phyloP scores from a whole-genome alignment of 2,329 filamentous ascomycete species.

The Sarocladium oryzae region DNA sequence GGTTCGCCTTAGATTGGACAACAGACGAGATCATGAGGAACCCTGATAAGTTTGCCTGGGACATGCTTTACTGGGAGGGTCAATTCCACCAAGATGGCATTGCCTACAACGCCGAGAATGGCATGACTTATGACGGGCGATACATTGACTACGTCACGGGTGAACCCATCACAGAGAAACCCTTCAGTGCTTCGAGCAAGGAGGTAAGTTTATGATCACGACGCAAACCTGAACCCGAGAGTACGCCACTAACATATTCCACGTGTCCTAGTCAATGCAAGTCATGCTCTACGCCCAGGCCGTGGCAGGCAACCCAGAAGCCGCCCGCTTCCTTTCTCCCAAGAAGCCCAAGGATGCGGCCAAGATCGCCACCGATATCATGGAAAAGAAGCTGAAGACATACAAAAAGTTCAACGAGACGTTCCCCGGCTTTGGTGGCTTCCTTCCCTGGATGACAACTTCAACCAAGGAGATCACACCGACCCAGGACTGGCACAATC shows the following conservation, averaged over 20 bases:
- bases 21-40: constrained; percentile 22
- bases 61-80: constrained; percentile 37
- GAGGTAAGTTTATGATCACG: constrained; percentile 21
- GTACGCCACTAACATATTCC: too few relatives aligned
- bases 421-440: constrained; percentile 34
- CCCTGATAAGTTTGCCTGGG: constrained; percentile 25
- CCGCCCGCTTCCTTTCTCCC: constrained; percentile 32
- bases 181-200: constrained; percentile 33
- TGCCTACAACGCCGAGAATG: constrained; percentile 33
- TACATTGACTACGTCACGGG: constrained; percentile 32
- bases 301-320: constrained; percentile 28
- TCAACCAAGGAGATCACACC: constrained; percentile 24
- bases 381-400: constrained; percentile 31
- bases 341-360: constrained; percentile 24
- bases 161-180: constrained; percentile 26
- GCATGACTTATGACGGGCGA: constrained; percentile 35
- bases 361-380: constrained; percentile 26
- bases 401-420: constrained; percentile 34
- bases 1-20: constrained; percentile 23
- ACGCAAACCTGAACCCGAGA: too few relatives aligned
- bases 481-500: constrained; percentile 29
- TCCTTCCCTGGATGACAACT: constrained; percentile 32
- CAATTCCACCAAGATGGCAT: constrained; percentile 35
- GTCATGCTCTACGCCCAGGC: constrained; percentile 37
- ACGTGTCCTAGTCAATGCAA: constrained; percentile 30